A percentile compares a stretch with the other conserved stretches of the same genome.
These are phyloP conservation scores for Fraxinus excelsior DNA, from an alignment of 257 asterid species.

Conservation along the genomic window DNA sequence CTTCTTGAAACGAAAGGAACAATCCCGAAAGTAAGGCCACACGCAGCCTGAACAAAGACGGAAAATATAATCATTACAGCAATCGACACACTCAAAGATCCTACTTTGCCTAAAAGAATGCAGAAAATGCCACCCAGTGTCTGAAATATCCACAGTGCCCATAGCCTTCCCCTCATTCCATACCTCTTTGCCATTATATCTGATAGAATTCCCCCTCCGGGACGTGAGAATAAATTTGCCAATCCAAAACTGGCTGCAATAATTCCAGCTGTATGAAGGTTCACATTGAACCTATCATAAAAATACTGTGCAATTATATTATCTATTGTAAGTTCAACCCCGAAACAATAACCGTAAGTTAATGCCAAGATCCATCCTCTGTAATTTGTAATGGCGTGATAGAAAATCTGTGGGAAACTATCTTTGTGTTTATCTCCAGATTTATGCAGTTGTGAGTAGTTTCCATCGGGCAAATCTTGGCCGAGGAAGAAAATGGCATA, in stretches of 20 bases:
- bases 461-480: slow-evolving; percentile 83
- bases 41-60: slow-evolving; percentile 79
- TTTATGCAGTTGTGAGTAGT: slow-evolving; percentile 57
- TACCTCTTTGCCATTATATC: slow-evolving; percentile 48
- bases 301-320: slow-evolving; percentile 86
- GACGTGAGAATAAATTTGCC: slow-evolving; percentile 72
- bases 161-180: slow-evolving; percentile 85
- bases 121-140: slow-evolving; percentile 75
- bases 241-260: slow-evolving; percentile 91
- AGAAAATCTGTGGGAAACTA: slow-evolving; percentile 37
- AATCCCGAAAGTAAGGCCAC: slow-evolving; percentile 94
- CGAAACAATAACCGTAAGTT: slow-evolving; percentile 86
- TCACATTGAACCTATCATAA: slow-evolving; percentile 67
- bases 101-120: slow-evolving; percentile 58
- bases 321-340: slow-evolving; percentile 77
- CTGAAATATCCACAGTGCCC: slow-evolving; percentile 77
- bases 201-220: slow-evolving; percentile 81
- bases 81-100: slow-evolving; percentile 53
- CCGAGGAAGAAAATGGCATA: slow-evolving; percentile 72
- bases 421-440: slow-evolving; percentile 77
- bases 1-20: slow-evolving; percentile 84
- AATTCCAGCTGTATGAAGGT: slow-evolving; percentile 73
- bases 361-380: slow-evolving; percentile 82
- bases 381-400: slow-evolving; percentile 53
- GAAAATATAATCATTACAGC: slow-evolving; percentile 72